Conservation (phyloP, 176 grass and related monocot genomes). For the Lolium perenne region DNA sequence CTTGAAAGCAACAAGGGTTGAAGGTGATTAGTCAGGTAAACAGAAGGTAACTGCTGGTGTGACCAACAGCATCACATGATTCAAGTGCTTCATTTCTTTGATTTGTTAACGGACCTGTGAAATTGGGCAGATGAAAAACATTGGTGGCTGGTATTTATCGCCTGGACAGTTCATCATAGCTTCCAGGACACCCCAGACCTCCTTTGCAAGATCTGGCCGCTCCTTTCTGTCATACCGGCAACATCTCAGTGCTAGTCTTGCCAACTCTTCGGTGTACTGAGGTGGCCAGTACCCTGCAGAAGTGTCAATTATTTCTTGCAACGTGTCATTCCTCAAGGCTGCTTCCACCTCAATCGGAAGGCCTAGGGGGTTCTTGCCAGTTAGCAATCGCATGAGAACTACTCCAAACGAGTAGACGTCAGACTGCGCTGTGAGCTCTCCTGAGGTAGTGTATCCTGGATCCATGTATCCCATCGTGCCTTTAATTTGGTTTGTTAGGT, state of each 20-base stretch:
- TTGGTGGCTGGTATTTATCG: slow-evolving; percentile 25
- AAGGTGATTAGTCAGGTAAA: slow-evolving; percentile 10
- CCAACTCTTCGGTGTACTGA: slow-evolving; percentile 46
- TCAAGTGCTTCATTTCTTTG: neutral
- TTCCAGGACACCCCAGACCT: slow-evolving; percentile 61
- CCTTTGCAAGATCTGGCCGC: slow-evolving; percentile 63
- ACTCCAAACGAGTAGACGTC: slow-evolving; percentile 83
- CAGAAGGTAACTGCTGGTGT: neutral
- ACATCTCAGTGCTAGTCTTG: neutral
- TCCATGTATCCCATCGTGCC: no score
- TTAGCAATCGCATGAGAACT: slow-evolving; percentile 67
- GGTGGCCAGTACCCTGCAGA: slow-evolving; percentile 64
- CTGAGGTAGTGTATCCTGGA: no score
- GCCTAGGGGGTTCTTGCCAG: slow-evolving; percentile 49
- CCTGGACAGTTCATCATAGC: slow-evolving; percentile 41
- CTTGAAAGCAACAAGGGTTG: slow-evolving; percentile 14
- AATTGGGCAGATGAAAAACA: slow-evolving; percentile 59
- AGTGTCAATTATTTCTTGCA: slow-evolving; percentile 56
- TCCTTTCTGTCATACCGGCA: slow-evolving; percentile 51
- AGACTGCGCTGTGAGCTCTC: slow-evolving; percentile 4
- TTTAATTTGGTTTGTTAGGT: no score
- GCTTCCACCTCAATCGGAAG: slow-evolving; percentile 50
- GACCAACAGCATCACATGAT: neutral
- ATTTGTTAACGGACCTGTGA: slow-evolving; percentile 47
- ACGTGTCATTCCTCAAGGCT: slow-evolving; percentile 37